Evolutionary conservation across 2,329 filamentous ascomycete species (phyloP).

Genomic region (Claviceps fusiformis): DNA sequence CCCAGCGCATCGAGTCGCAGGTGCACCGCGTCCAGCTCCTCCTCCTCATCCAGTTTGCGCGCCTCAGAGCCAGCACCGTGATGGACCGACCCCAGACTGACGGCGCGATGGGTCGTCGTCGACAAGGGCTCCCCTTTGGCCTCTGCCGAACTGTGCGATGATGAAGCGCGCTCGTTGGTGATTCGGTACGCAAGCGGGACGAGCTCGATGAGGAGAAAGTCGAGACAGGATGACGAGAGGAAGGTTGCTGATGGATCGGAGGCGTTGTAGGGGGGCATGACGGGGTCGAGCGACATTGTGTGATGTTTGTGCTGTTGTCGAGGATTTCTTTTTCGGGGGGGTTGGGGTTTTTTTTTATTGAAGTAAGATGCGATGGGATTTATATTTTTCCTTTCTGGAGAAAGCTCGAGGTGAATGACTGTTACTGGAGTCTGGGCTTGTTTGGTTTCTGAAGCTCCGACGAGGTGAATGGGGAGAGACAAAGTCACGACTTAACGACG

Average conservation of each 20-base stretch:
- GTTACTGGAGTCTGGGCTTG: not conserved
- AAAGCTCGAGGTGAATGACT: not conserved
- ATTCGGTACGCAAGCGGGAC: constrained; percentile 88
- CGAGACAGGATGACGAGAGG: constrained; percentile 73
- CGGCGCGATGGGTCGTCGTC: not conserved
- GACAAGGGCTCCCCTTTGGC: constrained; percentile 9
- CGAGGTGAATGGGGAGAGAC: too few relatives aligned
- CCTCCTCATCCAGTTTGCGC: constrained; percentile 50
- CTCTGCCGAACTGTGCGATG: constrained; percentile 15
- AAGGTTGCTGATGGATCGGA: constrained; percentile 64
- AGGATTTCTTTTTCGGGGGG: not conserved
- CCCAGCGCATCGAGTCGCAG: constrained; percentile 73
- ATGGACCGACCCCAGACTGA: constrained; percentile 14
- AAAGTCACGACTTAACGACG: not conserved
- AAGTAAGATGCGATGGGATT: too few relatives aligned
- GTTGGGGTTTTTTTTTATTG: not conserved
- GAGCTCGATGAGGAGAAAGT: constrained; percentile 91
- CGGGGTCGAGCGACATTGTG: constrained; percentile 61
- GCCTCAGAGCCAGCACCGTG: constrained; percentile 7
- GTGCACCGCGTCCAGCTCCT: constrained; percentile 73
- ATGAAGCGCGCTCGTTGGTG: constrained; percentile 53
- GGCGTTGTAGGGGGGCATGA: constrained; percentile 54
- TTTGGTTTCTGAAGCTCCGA: not conserved
- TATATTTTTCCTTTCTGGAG: too few relatives aligned
- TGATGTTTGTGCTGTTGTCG: not conserved